These are phyloP conservation scores for Hyphopichia burtonii DNA, from an alignment of 1,139 yeast genomes.

Conservation along the genomic window DNA sequence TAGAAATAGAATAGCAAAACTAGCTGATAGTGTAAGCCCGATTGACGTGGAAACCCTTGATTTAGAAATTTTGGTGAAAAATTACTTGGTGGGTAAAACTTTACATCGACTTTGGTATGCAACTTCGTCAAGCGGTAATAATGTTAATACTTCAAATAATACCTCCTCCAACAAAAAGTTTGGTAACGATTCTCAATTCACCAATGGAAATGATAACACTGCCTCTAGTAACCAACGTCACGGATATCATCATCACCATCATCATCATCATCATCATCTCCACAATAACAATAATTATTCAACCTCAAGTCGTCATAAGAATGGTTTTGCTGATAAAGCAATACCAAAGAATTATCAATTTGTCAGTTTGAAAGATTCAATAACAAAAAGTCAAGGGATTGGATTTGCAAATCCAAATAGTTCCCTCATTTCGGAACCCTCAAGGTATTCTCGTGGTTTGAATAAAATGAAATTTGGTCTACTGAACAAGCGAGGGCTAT, in stretches of 20 bases:
- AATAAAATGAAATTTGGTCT: constrained; percentile 38
- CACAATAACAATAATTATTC: constrained; percentile 5
- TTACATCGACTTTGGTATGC: constrained; percentile 39
- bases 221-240: not conserved
- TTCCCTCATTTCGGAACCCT: constrained; percentile 17
- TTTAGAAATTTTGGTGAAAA: constrained; percentile 33
- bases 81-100: constrained; percentile 35
- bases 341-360: constrained; percentile 23
- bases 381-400: constrained; percentile 23
- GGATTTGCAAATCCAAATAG: constrained; percentile 8
- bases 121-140: not conserved
- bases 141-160: not conserved
- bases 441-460: constrained; percentile 35
- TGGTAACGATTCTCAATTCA: not conserved
- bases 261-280: constrained; percentile 11
- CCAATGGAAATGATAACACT: not conserved
- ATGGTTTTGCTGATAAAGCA: not conserved
- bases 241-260: constrained; percentile 6
- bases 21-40: constrained; percentile 37
- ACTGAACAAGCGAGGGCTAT: constrained; percentile 18
- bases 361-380: constrained; percentile 37
- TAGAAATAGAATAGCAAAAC: constrained; percentile 35
- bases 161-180: not conserved
- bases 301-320: not conserved
- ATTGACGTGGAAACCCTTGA: constrained; percentile 46